Base-by-base conservation (phyloP, 2,329 filamentous ascomycete species). In the Neonectria punicea region DNA sequence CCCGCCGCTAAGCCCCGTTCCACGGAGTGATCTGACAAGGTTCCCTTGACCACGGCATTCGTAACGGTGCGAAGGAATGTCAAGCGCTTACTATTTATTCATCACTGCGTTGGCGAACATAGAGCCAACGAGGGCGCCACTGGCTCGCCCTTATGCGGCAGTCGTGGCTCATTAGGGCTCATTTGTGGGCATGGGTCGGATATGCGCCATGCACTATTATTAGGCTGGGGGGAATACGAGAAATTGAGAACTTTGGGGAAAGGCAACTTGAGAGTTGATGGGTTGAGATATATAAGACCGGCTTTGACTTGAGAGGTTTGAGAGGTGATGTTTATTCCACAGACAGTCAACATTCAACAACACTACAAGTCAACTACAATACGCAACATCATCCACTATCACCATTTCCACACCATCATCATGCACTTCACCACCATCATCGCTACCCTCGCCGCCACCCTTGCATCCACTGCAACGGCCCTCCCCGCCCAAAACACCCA, bases 341-440 rank as follows among this genome's bases (percentile, higher is more conserved):
- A 53, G 18, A 39, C 43, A 53, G 4, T 28, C 9, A 8, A 3
- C 43, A 46, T 46, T 22, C n/a, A n/a, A n/a, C n/a, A n/a, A n/a
- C 18, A 46, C 25, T 36, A 46, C 58, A 61, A 14, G 16, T 43
- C 20, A 18, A 41, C 28, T 34, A 2, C n/a, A n/a, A n/a, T n/a
- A n/a, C n/a, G n/a, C n/a, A n/a, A 36, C 44, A 20, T 46, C 50
- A 53, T 36, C 39, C 20, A 30, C n/a, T 28, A 30, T 41, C 39
- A 11, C n/a, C n/a, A n/a, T n/a, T n/a, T 6, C 20, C 22, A 30
- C 47, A 41, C 28, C 25, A 53, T 50, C 53, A 54, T 11, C 14
- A 66, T 66, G 63, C 63, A 58, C 28, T 55, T 59, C 63, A 22
- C 54, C 18, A 56, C 43, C 50, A 20, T 66, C 54, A 6, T 62